Percentiles rank a stretch among this genome's conserved stretches.
Evolutionary conservation across 495 filamentous ascomycete genomes (phyloP).

Genomic region (Annulohypoxylon maeteangense): DNA sequence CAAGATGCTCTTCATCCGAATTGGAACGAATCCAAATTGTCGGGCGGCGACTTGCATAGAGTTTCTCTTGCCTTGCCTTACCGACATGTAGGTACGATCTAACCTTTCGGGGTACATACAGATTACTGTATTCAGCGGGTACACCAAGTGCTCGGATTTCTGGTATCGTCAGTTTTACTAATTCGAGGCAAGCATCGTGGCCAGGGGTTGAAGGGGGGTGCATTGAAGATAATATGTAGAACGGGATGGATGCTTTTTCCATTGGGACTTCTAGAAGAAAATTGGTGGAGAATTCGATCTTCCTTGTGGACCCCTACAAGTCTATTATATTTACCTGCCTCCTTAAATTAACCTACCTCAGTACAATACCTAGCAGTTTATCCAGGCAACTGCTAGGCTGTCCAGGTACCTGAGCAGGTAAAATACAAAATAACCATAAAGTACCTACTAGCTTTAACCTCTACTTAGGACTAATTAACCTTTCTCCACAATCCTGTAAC

Average conservation of each 20-base stretch:
- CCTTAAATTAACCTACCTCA: neutral
- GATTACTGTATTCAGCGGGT: constrained; percentile 36
- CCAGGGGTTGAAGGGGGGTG: constrained; percentile 35
- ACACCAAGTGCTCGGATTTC: constrained; percentile 3
- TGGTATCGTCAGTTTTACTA: constrained; percentile 9
- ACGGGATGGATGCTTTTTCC: constrained; percentile 24
- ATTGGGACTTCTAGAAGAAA: constrained; percentile 42
- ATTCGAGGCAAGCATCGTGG: constrained; percentile 14
- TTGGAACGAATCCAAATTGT: constrained; percentile 29
- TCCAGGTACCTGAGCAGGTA: neutral
- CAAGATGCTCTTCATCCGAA: constrained; percentile 12
- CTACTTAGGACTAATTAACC: neutral
- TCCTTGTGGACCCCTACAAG: constrained; percentile 7
- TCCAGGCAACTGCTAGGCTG: neutral
- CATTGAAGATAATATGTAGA: constrained; percentile 23
- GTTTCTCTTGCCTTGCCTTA: constrained; percentile 18
- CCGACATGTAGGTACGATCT: constrained; percentile 28
- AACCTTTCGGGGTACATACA: constrained; percentile 18
- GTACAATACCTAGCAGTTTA: neutral
- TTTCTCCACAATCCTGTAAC: constrained; percentile 34
- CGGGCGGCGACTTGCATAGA: constrained; percentile 37
- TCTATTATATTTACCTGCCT: neutral
- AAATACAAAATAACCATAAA: neutral
- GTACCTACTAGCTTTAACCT: constrained; percentile 8
- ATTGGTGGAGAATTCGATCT: constrained; percentile 21